Base-by-base conservation (phyloP, 2,329 filamentous ascomycete species). In the Colletotrichum sp. region DNA sequence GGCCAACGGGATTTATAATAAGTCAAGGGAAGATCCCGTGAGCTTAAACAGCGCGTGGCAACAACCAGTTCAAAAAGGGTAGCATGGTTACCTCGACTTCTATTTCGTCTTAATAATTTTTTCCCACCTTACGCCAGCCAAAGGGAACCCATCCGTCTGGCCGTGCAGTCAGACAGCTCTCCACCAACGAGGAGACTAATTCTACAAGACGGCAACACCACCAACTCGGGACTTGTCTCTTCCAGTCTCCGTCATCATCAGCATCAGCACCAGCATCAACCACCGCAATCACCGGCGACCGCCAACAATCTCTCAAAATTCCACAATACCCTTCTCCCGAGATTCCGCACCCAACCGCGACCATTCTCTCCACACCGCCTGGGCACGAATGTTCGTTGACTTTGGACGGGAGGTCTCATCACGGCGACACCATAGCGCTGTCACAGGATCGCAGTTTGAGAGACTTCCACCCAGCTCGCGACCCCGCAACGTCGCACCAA, bases 1-100 rank as follows among this genome's bases (percentile, higher is more conserved):
- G 77, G 70, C 70, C 79, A 83, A 83, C 81, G 78, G 80, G 79
- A 79, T 80, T 79, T 80, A 81, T 79, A 79, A 82, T 81, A 80
- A 79, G 78, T 79, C 78, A 74, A 79, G 68, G 70, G 77, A 78
- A 79, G 79, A 83, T 83, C 81, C 80, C 80, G 70, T 77, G 70
- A 79, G 77, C 76, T 77, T 76, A 77, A 76, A 72, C 61, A 43
- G 55, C 61, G 65, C 65, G 70, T 71, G 60, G 55, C 77, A 66
- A 68, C 66, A 66, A 66, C 69, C 75, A 73, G 61, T 73, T 70
- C 48, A 66, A 62, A 66, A 62, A 77, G 60, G 66, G 55, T 76
- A 73, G 71, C 75, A 77, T 75, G 75, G 68, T 72, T 70, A 71
- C 71, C 66, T 71, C 77, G 70, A 61, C 62, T 68, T 77, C 67